Evolutionary conservation across 2,329 filamentous ascomycete species (phyloP).

Genomic region (Fusarium drepaniforme): DNA sequence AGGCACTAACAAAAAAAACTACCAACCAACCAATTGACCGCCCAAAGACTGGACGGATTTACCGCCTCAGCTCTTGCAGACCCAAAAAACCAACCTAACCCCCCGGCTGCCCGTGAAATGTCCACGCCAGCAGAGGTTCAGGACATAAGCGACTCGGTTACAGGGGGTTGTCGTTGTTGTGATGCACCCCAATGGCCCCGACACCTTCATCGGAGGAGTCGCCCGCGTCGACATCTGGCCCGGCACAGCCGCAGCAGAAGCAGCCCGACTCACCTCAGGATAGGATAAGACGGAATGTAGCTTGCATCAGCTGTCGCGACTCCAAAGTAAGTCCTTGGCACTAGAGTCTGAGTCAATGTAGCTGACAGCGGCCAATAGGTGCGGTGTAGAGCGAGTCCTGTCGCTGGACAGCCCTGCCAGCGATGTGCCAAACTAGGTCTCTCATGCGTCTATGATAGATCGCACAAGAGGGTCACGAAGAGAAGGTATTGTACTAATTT

Average conservation of each 20-base stretch:
- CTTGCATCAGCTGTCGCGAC: slow-evolving; percentile 54
- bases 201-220: slow-evolving; percentile 48
- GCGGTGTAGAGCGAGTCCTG: slow-evolving; percentile 56
- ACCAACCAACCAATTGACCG: neutral
- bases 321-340: slow-evolving; percentile 50
- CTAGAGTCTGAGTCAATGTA: neutral
- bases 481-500: slow-evolving; percentile 50
- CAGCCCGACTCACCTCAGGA: slow-evolving; percentile 36
- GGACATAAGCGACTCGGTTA: slow-evolving; percentile 6
- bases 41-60: neutral
- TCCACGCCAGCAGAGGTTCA: slow-evolving; percentile 4
- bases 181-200: slow-evolving; percentile 46
- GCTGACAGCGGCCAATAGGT: slow-evolving; percentile 50
- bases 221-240: slow-evolving; percentile 40
- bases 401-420: slow-evolving; percentile 56
- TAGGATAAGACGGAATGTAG: slow-evolving; percentile 53
- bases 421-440: slow-evolving; percentile 59
- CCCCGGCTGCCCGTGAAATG: slow-evolving; percentile 5
- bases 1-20: neutral
- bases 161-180: slow-evolving; percentile 25
- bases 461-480: slow-evolving; percentile 60
- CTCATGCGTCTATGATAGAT: slow-evolving; percentile 60
- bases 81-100: neutral
- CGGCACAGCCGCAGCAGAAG: slow-evolving; percentile 29
- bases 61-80: slow-evolving; percentile 4